Percentiles rank a stretch among this genome's conserved stretches.
phyloP scores from a whole-genome alignment of 2,329 filamentous ascomycete species.

The Sporothrix inflata region DNA sequence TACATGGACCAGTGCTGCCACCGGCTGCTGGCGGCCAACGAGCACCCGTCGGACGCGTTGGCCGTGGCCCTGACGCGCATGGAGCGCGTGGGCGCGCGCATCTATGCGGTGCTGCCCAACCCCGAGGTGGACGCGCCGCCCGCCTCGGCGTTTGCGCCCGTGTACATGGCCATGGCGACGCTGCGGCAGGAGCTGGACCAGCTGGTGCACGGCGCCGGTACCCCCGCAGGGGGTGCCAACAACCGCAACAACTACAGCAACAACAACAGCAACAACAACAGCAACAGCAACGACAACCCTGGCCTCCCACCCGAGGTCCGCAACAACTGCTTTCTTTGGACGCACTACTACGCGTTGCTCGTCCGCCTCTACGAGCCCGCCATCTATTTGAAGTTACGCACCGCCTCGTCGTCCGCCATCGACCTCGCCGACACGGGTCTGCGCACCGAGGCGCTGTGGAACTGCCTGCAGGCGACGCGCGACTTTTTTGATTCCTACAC shows the following conservation, averaged over 20 bases:
- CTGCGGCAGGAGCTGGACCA: conserved; percentile 42
- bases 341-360: conserved; percentile 42
- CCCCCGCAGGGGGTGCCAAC: neutral
- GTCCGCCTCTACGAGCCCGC: conserved; percentile 47
- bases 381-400: conserved; percentile 38
- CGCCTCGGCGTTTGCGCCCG: conserved; percentile 36
- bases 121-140: conserved; percentile 28
- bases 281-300: neutral
- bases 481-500: conserved; percentile 39
- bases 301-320: conserved; percentile 33
- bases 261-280: neutral
- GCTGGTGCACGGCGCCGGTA: conserved; percentile 23
- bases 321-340: conserved; percentile 39
- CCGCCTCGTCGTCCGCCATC: neutral
- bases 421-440: conserved; percentile 35
- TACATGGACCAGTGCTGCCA: conserved; percentile 45
- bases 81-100: conserved; percentile 42
- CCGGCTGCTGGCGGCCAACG: conserved; percentile 36
- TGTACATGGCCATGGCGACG: conserved; percentile 43
- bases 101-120: conserved; percentile 37
- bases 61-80: conserved; percentile 43
- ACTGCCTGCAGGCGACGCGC: conserved; percentile 40
- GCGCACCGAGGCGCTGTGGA: conserved; percentile 45
- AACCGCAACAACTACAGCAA: neutral
- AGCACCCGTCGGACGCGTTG: conserved; percentile 42